A percentile compares a stretch with the other conserved stretches of the same genome.
phyloP scores from a whole-genome alignment of 805 yeast species.

The Saturnispora zaruensis region DNA sequence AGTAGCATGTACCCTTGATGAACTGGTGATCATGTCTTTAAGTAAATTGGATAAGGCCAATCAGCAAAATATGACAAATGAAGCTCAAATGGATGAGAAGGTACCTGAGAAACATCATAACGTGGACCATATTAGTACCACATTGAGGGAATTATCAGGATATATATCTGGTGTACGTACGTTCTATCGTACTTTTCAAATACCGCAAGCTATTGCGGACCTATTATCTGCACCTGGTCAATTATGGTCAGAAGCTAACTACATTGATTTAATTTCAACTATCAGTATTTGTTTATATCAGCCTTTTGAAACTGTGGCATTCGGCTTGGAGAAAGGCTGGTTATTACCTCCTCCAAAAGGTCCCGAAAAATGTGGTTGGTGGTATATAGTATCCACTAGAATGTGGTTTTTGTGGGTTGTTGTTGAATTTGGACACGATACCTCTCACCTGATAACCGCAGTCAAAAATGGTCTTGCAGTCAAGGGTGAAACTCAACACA shows the following conservation, averaged over 20 bases:
- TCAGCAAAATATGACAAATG: neutral
- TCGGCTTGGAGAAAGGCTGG: conserved; percentile 28
- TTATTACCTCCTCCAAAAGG: conserved; percentile 16
- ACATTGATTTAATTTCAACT: conserved; percentile 12
- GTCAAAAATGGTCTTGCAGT: neutral
- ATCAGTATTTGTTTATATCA: conserved; percentile 21
- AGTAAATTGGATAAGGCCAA: neutral
- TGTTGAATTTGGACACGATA: conserved; percentile 22
- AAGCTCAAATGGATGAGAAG: neutral
- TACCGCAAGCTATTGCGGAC: conserved; percentile 19
- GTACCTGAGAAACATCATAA: neutral
- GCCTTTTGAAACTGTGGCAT: conserved; percentile 30
- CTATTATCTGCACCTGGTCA: conserved; percentile 5
- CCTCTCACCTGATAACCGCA: conserved; percentile 4
- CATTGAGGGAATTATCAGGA: conserved; percentile 22
- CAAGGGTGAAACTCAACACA: neutral
- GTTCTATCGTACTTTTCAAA: conserved; percentile 31
- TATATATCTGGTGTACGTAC: conserved; percentile 30
- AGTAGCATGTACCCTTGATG: neutral
- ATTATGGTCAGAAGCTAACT: conserved; percentile 7
- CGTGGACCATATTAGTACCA: neutral
- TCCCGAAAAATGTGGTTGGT: conserved; percentile 17
- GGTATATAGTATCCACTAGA: conserved; percentile 26
- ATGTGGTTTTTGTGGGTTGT: conserved; percentile 31
- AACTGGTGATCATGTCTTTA: neutral